Evolutionary conservation across 768 basidiomycete species (phyloP), one percentile per base, ranked within the genome.

Genomic region (Paxillus involutus): DNA sequence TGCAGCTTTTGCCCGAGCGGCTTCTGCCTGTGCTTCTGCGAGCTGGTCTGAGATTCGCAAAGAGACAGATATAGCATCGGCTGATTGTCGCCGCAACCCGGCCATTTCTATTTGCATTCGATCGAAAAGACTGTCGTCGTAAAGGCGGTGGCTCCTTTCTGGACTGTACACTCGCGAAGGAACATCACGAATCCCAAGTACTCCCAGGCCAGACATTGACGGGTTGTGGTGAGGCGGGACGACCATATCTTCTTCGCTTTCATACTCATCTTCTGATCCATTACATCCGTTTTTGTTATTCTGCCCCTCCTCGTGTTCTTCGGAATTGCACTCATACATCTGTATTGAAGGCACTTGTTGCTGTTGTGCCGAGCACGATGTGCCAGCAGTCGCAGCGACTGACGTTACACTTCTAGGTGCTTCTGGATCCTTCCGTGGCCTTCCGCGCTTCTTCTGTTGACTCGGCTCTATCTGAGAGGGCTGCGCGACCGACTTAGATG

Each of bases 11-110:
- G 80, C 75, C 50, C 82, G 74, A 46, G 82, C 76, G 1, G 78
- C 75, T 58, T 89, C 88, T 36, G 81, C 73, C 57, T 88, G 82
- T 9, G 80, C 83, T 55, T 83, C 80, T 9, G 80, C 74, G n/a
- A 91, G 76, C 62, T 89, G 84, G 63, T 88, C 86, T 16, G 87
- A 80, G 56, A 91, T 75, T 53, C 81, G 76, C 49, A 84, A 69
- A 3, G 86, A 86, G 29, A 83, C 76, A 6, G 82, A 82, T 52
- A 85, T 78, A 6, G 87, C 85, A 57, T 89, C 85, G 19, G 85
- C 78, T 16, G 86, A 81, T 64, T 88, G 85, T 51, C 82, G 78
- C 44, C 85, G 81, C 51, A 91, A 73, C 37, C 68, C 77, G 9
- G 77, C 78, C 64, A 89, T 78, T 70, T 91, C 88, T 61, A 79